These are phyloP conservation scores for Zelonia costaricensis DNA, from an alignment of 208 protist species.

Conservation along the genomic window DNA sequence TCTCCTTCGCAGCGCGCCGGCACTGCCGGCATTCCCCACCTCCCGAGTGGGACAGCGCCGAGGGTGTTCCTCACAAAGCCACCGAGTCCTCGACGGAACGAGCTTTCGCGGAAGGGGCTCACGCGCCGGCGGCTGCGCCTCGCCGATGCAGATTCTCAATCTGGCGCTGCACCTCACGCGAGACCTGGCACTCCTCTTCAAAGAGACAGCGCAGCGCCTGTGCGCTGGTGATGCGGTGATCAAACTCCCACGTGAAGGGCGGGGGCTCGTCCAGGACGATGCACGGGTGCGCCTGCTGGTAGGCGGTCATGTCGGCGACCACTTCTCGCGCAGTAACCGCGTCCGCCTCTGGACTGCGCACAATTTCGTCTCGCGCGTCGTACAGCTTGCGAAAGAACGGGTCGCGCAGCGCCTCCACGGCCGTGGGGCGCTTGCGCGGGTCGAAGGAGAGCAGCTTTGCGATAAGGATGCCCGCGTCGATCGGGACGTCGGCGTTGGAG, in stretches of 20 bases:
- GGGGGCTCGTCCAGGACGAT: slow-evolving; percentile 32
- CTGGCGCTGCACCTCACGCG: slow-evolving; percentile 12
- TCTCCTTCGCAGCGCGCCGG: too few relatives aligned
- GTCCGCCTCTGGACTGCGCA: slow-evolving; percentile 38
- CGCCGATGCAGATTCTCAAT: background rate
- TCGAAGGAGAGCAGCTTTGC: slow-evolving; percentile 57
- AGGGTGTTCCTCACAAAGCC: too few relatives aligned
- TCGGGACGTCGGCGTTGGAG: slow-evolving; percentile 43
- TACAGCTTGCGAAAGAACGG: slow-evolving; percentile 62
- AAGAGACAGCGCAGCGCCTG: slow-evolving; percentile 37
- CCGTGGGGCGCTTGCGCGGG: slow-evolving; percentile 57
- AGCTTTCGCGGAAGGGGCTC: too few relatives aligned
- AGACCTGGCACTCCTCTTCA: slow-evolving; percentile 33
- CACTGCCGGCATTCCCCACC: too few relatives aligned
- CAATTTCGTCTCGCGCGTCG: slow-evolving; percentile 49
- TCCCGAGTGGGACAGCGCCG: too few relatives aligned
- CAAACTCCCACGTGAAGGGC: slow-evolving; percentile 53
- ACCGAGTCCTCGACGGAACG: too few relatives aligned
- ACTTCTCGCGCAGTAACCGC: slow-evolving; percentile 8
- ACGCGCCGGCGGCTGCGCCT: background rate
- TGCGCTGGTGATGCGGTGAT: slow-evolving; percentile 46
- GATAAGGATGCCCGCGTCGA: slow-evolving; percentile 38
- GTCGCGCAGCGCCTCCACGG: slow-evolving; percentile 60
- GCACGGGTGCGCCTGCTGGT: slow-evolving; percentile 11
- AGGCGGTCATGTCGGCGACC: slow-evolving; percentile 32